phyloP scores from a whole-genome alignment of 129 eudicot genomes.

The Pittosporum tobira region DNA sequence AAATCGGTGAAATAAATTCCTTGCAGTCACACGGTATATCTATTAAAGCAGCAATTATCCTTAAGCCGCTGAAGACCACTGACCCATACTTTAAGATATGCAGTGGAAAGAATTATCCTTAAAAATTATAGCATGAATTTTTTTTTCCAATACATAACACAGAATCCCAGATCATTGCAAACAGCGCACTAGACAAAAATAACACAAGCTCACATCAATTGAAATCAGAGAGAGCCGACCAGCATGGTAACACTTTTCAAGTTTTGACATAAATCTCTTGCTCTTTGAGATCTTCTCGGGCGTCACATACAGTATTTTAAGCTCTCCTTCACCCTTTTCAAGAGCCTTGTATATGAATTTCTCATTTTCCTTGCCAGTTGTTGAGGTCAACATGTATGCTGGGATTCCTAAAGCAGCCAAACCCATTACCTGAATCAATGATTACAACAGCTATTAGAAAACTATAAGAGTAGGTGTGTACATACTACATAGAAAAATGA shows the following conservation, averaged over 20 bases:
- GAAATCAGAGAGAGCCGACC: constrained; percentile 89
- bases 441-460: constrained; percentile 8
- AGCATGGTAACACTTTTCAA: constrained; percentile 93
- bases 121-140: not conserved
- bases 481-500: not conserved
- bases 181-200: not conserved
- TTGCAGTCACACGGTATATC: no score
- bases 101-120: not conserved
- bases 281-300: constrained; percentile 97
- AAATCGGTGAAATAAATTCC: no score
- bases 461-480: not conserved
- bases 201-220: constrained; percentile 54
- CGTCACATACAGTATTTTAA: constrained; percentile 81
- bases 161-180: not conserved
- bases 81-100: not conserved
- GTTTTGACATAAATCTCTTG: constrained; percentile 95
- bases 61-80: not conserved
- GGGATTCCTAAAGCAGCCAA: constrained; percentile 94
- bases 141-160: not conserved
- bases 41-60: no score
- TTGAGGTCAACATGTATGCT: constrained; percentile 95
- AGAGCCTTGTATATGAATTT: constrained; percentile 85
- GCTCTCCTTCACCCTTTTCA: constrained; percentile 92
- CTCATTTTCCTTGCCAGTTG: constrained; percentile 82
- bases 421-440: constrained; percentile 82